A percentile compares a stretch with the other conserved stretches of the same genome.
These are phyloP conservation scores for Hymenoscyphus albidus DNA, from an alignment of 2,329 filamentous ascomycete genomes.

Conservation along the genomic window DNA sequence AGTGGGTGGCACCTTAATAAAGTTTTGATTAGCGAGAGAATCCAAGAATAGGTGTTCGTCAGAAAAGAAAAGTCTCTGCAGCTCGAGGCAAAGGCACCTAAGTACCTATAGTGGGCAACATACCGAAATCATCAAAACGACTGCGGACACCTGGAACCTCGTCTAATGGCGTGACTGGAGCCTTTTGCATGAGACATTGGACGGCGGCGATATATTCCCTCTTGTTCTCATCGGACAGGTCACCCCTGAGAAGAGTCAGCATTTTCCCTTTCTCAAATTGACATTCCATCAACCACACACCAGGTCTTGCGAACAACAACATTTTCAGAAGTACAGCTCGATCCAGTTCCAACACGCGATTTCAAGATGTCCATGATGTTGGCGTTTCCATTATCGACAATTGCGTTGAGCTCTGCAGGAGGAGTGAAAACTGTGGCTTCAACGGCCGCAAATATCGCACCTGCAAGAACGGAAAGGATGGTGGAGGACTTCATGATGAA, in stretches of 20 bases:
- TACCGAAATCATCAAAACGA: constrained; percentile 23
- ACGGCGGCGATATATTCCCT: constrained; percentile 35
- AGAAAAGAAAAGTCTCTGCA: neutral
- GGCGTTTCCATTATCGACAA: neutral
- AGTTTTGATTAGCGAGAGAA: constrained; percentile 32
- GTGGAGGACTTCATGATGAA: neutral
- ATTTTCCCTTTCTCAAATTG: neutral
- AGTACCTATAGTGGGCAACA: neutral
- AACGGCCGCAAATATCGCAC: neutral
- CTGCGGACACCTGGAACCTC: constrained; percentile 33
- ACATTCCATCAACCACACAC: neutral
- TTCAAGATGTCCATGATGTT: neutral
- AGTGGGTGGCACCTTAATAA: constrained; percentile 33
- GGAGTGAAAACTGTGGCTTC: neutral
- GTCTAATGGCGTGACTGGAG: constrained; percentile 25
- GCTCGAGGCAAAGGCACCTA: neutral
- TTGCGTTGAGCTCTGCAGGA: neutral
- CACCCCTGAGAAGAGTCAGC: neutral
- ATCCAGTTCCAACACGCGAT: neutral
- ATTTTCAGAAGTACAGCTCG: neutral
- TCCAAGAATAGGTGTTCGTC: too few species aligned
- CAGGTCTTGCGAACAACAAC: neutral
- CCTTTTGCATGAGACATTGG: constrained; percentile 33
- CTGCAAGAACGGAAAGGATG: neutral
- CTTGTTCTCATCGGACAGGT: neutral